Base-by-base conservation (phyloP, 768 basidiomycete species). In the Naematelia aurantialba region DNA sequence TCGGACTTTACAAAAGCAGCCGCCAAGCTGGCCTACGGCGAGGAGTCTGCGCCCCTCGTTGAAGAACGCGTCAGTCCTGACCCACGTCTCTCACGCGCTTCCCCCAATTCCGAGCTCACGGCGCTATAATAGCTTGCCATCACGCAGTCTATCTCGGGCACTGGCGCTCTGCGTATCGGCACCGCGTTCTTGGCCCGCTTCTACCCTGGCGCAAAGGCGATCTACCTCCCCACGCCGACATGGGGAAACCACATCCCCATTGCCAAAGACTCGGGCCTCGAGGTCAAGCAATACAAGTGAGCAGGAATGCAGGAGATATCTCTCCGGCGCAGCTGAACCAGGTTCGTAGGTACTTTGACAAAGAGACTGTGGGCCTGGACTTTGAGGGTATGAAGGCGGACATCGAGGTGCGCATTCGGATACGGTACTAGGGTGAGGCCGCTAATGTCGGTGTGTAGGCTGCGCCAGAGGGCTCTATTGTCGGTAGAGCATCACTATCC, bases 141-240 rank as follows among this genome's bases (percentile, higher is more conserved):
- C 54, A 88, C 91, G 11, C 96, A 99, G 78, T 87, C 92, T 55
- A 93, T 98, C 77, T 98, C 94, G 26, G 96, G 96, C 13, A 99
- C 96, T 12, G 96, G 96, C 68, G 96, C 96, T 46, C 88, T 97
- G 65, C 85, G 96, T 69, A 89, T 98, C 76, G 96, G 92, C 51
- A 91, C 86, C 63, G 87, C 87, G 27, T 98, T 99, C 83, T 79
- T 98, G 30, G 87, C 85, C 22, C 86, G 88, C 42, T 89, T 91
- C 79, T 96, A 94, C 79, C 79, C 81, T 2, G 83, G 85, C 53
- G 76, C 82, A 50, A 87, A 88, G 68, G 83, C 81, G 63, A 79
- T 96, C 62, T 91, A 87, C 76, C 73, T 99, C 68, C 92, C 92
- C 72, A 85, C 91, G 68, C 94, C 94, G 24, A 94, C 94, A 5